These are phyloP conservation scores for Globisporangium apiculatum DNA, from an alignment of 352 stramenopile genomes.

Conservation along the genomic window DNA sequence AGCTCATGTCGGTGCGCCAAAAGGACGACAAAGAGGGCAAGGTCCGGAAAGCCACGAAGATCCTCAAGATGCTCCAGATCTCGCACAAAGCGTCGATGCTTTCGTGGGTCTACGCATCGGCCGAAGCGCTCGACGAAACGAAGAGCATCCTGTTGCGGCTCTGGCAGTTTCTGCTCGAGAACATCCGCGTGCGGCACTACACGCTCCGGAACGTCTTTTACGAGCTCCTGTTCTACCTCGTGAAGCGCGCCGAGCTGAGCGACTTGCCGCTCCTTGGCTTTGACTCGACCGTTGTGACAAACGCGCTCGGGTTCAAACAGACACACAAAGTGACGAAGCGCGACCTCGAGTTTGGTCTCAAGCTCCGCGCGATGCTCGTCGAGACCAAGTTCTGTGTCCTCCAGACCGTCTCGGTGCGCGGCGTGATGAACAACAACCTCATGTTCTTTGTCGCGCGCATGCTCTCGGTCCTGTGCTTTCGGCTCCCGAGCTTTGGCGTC, in stretches of 20 bases:
- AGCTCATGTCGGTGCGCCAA: conserved; percentile 81
- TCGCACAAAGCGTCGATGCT: conserved; percentile 88
- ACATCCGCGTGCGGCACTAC: conserved; percentile 88
- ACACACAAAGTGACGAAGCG: conserved; percentile 70
- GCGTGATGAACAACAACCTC: conserved; percentile 90
- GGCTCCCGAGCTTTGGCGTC: conserved; percentile 80
- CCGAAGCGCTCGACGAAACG: conserved; percentile 79
- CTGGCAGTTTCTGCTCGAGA: conserved; percentile 86
- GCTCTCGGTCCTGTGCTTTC: conserved; percentile 83
- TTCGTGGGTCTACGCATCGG: conserved; percentile 82
- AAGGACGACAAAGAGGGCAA: conserved; percentile 89
- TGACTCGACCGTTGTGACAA: conserved; percentile 63
- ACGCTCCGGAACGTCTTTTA: conserved; percentile 88
- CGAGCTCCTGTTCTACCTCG: conserved; percentile 83
- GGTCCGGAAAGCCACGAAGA: conserved; percentile 86
- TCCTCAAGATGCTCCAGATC: conserved; percentile 86
- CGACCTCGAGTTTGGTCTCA: conserved; percentile 80
- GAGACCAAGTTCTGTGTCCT: conserved; percentile 87
- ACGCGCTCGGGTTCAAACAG: conserved; percentile 60
- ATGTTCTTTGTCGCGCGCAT: conserved; percentile 89
- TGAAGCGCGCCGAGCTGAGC: conserved; percentile 83
- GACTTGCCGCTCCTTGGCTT: conserved; percentile 80
- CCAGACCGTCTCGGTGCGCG: conserved; percentile 80
- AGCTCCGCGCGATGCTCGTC: conserved; percentile 82
- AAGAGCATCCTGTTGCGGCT: conserved; percentile 80